Evolutionary conservation across 805 yeast genomes (phyloP), one percentile per base, ranked within the genome.

Genomic region (Candida awuae): DNA sequence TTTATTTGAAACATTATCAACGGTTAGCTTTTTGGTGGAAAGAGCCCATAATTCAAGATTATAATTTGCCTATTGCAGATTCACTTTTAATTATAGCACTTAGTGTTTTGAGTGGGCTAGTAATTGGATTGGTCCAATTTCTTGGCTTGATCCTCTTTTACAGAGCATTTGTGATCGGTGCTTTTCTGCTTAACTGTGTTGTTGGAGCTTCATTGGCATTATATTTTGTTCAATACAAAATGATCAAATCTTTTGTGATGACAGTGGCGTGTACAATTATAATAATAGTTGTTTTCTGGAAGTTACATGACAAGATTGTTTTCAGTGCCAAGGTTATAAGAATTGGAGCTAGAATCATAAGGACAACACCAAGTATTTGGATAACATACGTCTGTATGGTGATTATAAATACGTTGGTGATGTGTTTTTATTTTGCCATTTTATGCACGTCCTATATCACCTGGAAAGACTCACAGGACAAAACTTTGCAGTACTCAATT

Each of bases 371-470:
- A 12, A 76, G 85, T 16, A 75, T 84, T 0, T 61, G 84, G 47
- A 29, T 75, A 8, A 70, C 80, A 2, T 47, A 56, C 8, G 13
- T 48, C 3, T 7, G 44, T 18, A 50, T 53, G 6, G 37, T 82
- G 1, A 32, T 86, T 3, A 62, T 76, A 2, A 66, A 79, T 6
- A 77, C 80, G 6, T 77, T 73, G 1, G 81, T 87, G 51, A 70
- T 81, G 6, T 66, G 75, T 1, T 63, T 86, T 35, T 83, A 85
- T 52, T 65, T 81, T 12, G 68, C 75, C 17, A 81, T 79, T 1
- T 65, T 86, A 38, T 83, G 80, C 17, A 81, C 94, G 1, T 72
- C 84, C 4, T 85, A 86, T 57, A 80, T 82, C 55, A 84, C 83
- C 53, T 83, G 73, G 64, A 79, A 80, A 2, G 50, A 50, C 18